Conservation (phyloP, 768 basidiomycete species). For the Agrocybe pediades region DNA sequence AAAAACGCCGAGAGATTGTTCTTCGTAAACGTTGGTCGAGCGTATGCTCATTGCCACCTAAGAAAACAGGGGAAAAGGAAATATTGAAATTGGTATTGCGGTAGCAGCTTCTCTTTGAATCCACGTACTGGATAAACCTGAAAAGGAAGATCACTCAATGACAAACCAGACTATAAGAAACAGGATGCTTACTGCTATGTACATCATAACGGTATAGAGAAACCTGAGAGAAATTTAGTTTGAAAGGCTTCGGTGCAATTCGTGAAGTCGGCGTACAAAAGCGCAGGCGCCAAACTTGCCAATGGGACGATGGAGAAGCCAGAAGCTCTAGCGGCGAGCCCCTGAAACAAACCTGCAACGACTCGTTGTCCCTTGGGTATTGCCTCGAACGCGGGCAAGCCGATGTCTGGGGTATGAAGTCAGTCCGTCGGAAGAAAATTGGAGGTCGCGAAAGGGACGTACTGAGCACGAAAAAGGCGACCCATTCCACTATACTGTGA, state of each 20-base stretch:
- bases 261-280: conserved; percentile 54
- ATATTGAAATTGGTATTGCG: too few relatives aligned
- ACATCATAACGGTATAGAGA: conserved; percentile 81
- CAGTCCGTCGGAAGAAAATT: neutral
- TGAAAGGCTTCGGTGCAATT: neutral
- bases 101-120: too few relatives aligned
- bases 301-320: conserved; percentile 52
- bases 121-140: conserved; percentile 50
- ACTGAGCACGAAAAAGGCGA: conserved; percentile 67
- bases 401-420: conserved; percentile 32
- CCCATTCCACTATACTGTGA: conserved; percentile 63
- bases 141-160: neutral
- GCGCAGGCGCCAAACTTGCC: conserved; percentile 60
- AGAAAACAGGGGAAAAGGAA: too few relatives aligned
- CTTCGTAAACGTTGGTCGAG: conserved; percentile 74
- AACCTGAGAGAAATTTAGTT: conserved; percentile 39
- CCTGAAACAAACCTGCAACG: conserved; percentile 54
- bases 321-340: conserved; percentile 52
- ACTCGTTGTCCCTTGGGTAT: conserved; percentile 39
- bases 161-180: neutral
- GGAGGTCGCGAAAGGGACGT: conserved; percentile 7
- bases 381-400: conserved; percentile 37
- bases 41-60: conserved; percentile 66
- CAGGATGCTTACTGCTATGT: conserved; percentile 51
- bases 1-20: conserved; percentile 69